Evolutionary conservation across 495 filamentous ascomycete species (phyloP).

Genomic region (Neurospora terricola): DNA sequence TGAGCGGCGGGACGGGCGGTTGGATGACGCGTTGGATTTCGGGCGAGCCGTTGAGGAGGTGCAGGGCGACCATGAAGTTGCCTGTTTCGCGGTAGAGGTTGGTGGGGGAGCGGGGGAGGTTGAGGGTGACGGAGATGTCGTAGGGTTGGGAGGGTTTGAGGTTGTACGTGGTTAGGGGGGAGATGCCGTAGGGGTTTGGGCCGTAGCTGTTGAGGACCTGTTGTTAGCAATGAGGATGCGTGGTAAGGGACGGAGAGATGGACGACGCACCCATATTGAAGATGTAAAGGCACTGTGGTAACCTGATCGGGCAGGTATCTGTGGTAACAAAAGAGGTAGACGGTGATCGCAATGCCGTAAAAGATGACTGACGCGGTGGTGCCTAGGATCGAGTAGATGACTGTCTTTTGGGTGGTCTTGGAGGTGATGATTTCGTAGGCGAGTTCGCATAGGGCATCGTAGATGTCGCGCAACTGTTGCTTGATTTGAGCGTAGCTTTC

Average conservation of each 20-base stretch:
- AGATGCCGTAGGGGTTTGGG: slow-evolving; percentile 43
- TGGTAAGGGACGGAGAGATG: background rate
- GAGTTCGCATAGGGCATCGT: slow-evolving; percentile 24
- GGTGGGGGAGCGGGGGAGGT: slow-evolving; percentile 46
- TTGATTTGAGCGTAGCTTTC: background rate
- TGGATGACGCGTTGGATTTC: slow-evolving; percentile 6
- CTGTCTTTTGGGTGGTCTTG: slow-evolving; percentile 56
- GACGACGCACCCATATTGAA: slow-evolving; percentile 63
- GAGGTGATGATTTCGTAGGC: slow-evolving; percentile 37
- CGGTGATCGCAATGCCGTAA: slow-evolving; percentile 50
- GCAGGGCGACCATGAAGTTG: slow-evolving; percentile 92
- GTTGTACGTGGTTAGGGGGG: slow-evolving; percentile 25
- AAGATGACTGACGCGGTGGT: slow-evolving; percentile 47
- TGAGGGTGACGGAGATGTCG: slow-evolving; percentile 50
- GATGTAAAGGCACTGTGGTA: slow-evolving; percentile 54
- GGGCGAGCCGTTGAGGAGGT: slow-evolving; percentile 37
- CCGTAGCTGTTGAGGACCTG: slow-evolving; percentile 21
- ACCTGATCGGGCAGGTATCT: slow-evolving; percentile 67
- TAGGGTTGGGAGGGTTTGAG: slow-evolving; percentile 50
- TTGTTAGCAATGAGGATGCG: too few relatives aligned
- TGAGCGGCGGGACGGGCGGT: background rate
- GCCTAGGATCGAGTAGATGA: slow-evolving; percentile 61
- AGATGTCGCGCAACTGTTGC: slow-evolving; percentile 17
- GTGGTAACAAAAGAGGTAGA: slow-evolving; percentile 72
- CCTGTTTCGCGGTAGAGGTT: slow-evolving; percentile 47